These are phyloP conservation scores for Eucalyptus pauciflora DNA, from an alignment of 345 rosid genomes.

Conservation along the genomic window DNA sequence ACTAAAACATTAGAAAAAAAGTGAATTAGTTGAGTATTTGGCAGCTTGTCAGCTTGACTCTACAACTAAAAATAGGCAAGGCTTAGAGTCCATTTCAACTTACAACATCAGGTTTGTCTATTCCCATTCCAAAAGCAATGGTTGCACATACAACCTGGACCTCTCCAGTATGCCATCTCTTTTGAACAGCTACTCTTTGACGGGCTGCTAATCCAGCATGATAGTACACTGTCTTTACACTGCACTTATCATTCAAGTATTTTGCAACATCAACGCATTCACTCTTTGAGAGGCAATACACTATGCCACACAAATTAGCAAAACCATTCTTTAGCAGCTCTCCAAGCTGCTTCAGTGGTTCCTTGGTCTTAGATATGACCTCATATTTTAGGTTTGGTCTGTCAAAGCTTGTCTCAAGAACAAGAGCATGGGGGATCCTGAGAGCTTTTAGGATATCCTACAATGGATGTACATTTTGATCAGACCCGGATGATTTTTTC, in stretches of 20 bases:
- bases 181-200: constrained; percentile 75
- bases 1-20: not conserved
- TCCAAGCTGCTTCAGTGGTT: constrained; percentile 79
- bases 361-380: constrained; percentile 72
- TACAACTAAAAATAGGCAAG: not conserved
- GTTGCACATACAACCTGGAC: constrained; percentile 89
- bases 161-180: constrained; percentile 81
- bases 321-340: constrained; percentile 56
- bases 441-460: constrained; percentile 81
- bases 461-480: not conserved
- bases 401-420: constrained; percentile 92
- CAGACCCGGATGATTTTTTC: not conserved
- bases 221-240: constrained; percentile 65
- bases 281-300: constrained; percentile 87
- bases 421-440: constrained; percentile 66
- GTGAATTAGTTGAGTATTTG: not conserved
- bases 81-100: constrained; percentile 8
- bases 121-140: constrained; percentile 98
- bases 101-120: constrained; percentile 94
- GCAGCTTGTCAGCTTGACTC: not conserved
- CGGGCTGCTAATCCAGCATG: constrained; percentile 84
- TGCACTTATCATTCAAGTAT: constrained; percentile 65
- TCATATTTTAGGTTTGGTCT: constrained; percentile 89
- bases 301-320: constrained; percentile 73
- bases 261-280: constrained; percentile 82